Evolutionary conservation across 2,329 filamentous ascomycete species (phyloP).

Genomic region (Bipolaris bicolor): DNA sequence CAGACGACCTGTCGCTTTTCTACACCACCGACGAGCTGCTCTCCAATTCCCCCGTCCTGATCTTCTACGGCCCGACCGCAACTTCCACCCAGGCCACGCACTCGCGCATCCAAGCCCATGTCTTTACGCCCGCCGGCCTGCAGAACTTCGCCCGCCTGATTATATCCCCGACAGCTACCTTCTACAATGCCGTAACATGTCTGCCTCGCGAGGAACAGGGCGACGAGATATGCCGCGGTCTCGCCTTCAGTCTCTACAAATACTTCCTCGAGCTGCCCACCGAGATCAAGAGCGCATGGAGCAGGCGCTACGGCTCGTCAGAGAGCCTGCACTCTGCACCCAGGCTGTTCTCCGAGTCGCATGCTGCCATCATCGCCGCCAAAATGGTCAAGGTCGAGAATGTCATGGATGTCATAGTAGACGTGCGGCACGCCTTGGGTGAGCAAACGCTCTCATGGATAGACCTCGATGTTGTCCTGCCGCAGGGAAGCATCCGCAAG

Average conservation of each 20-base stretch:
- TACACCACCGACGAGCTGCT: conserved; percentile 85
- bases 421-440: conserved; percentile 76
- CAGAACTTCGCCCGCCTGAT: conserved; percentile 90
- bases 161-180: conserved; percentile 87
- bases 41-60: conserved; percentile 78
- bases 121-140: conserved; percentile 87
- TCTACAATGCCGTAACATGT: conserved; percentile 88
- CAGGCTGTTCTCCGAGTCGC: conserved; percentile 83
- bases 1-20: conserved; percentile 85
- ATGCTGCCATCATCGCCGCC: conserved; percentile 88
- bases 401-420: conserved; percentile 71
- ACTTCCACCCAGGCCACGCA: conserved; percentile 87
- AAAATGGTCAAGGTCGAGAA: conserved; percentile 84
- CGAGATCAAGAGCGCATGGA: conserved; percentile 74
- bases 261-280: conserved; percentile 90
- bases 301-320: conserved; percentile 57
- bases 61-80: conserved; percentile 92
- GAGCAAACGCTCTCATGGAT: conserved; percentile 83
- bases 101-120: conserved; percentile 92
- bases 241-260: conserved; percentile 91
- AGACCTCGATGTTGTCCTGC: conserved; percentile 86
- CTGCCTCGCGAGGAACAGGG: conserved; percentile 93
- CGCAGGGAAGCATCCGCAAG: conserved; percentile 70
- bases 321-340: conserved; percentile 68
- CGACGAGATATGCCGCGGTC: conserved; percentile 86